Conservation (phyloP, 2,329 filamentous ascomycete species). For the Domatiomyces globalis region DNA sequence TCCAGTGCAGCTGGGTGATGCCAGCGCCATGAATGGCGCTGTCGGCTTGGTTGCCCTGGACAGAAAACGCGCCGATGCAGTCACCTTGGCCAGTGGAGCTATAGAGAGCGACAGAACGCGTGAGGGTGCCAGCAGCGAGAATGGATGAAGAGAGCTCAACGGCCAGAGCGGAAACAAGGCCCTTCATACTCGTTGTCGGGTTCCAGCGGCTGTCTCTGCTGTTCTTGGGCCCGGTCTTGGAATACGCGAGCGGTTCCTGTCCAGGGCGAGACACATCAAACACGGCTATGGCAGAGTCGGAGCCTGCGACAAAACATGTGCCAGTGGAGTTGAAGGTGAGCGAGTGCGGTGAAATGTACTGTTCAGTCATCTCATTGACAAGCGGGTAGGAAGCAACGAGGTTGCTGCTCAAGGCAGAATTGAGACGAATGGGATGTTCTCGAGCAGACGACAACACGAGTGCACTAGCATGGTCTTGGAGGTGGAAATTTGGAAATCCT, state of each 20-base stretch:
- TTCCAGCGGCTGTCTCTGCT: slow-evolving; percentile 6
- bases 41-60: slow-evolving; percentile 28
- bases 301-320: slow-evolving; percentile 43
- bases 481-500: slow-evolving; percentile 40
- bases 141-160: slow-evolving; percentile 32
- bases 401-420: slow-evolving; percentile 33
- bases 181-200: slow-evolving; percentile 34
- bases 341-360: slow-evolving; percentile 40
- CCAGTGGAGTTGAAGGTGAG: slow-evolving; percentile 39
- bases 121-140: slow-evolving; percentile 44
- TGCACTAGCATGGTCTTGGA: slow-evolving; percentile 36
- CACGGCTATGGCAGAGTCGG: slow-evolving; percentile 37
- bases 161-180: slow-evolving; percentile 39
- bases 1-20: slow-evolving; percentile 44
- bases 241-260: slow-evolving; percentile 32
- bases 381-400: slow-evolving; percentile 41
- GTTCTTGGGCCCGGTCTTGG: slow-evolving; percentile 33
- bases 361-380: slow-evolving; percentile 42
- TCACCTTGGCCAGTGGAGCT: slow-evolving; percentile 33
- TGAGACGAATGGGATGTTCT: slow-evolving; percentile 43
- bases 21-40: slow-evolving; percentile 35
- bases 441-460: slow-evolving; percentile 38
- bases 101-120: slow-evolving; percentile 43
- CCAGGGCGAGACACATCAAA: slow-evolving; percentile 41
- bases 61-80: slow-evolving; percentile 37